These are phyloP conservation scores for Amaranthus cruentus DNA, from an alignment of 148 eudicot genomes.

Conservation along the genomic window DNA sequence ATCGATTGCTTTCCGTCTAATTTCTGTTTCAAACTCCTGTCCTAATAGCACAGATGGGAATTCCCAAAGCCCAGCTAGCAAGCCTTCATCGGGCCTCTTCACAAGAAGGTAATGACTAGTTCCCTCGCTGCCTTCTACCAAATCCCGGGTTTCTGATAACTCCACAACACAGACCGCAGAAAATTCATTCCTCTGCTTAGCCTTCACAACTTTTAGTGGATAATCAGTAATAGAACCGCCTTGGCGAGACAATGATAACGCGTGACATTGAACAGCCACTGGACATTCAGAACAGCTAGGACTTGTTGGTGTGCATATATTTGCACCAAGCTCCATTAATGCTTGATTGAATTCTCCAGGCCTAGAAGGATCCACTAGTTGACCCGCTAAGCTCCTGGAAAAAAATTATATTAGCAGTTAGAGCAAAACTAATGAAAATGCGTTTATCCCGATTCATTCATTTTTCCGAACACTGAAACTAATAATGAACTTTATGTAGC, in stretches of 20 bases:
- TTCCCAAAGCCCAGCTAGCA: constrained; percentile 99
- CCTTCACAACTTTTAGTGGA: constrained; percentile 69
- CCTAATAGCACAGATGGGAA: constrained; percentile 74
- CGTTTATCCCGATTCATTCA: neutral
- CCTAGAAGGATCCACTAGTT: constrained; percentile 76
- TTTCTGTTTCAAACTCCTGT: constrained; percentile 42
- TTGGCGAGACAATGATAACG: constrained; percentile 44
- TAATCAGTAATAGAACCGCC: constrained; percentile 62
- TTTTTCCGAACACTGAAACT: no score
- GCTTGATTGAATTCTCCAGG: constrained; percentile 98
- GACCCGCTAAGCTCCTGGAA: constrained; percentile 74
- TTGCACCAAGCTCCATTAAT: constrained; percentile 97
- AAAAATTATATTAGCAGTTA: constrained; percentile 3
- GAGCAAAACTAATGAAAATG: neutral
- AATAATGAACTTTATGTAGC: no score
- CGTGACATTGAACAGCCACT: constrained; percentile 62
- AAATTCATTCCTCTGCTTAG: constrained; percentile 73
- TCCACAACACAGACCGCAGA: constrained; percentile 89
- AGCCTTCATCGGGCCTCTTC: constrained; percentile 84
- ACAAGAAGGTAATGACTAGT: constrained; percentile 62
- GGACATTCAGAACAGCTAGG: constrained; percentile 78
- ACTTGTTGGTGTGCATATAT: constrained; percentile 56
- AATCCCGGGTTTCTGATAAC: constrained; percentile 36
- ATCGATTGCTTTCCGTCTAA: constrained; percentile 58
- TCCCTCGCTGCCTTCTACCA: constrained; percentile 21